Conservation (phyloP, 116 monocot species). For the Trichopus zeylanicus region DNA sequence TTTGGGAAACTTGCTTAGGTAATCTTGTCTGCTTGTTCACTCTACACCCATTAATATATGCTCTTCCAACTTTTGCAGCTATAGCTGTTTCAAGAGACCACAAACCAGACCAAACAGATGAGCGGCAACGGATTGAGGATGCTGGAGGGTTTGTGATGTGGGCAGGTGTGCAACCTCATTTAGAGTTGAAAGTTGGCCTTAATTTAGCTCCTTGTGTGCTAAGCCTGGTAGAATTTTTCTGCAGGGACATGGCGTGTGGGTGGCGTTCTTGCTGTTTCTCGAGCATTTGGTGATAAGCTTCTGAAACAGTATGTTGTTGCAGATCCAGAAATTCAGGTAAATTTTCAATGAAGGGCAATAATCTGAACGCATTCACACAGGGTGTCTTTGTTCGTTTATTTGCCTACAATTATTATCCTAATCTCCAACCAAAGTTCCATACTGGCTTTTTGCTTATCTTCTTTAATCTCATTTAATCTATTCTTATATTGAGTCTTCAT, state of each 20-base stretch:
- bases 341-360: neutral
- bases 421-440: too few relatives aligned
- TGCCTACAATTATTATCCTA: too few relatives aligned
- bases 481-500: neutral
- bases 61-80: constrained; percentile 35
- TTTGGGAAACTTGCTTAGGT: neutral
- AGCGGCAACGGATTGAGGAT: constrained; percentile 80
- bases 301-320: constrained; percentile 89
- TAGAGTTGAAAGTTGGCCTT: neutral
- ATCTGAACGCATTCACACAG: too few relatives aligned
- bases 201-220: neutral
- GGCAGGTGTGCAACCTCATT: constrained; percentile 49
- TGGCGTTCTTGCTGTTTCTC: constrained; percentile 94
- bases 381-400: too few relatives aligned
- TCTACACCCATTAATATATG: neutral
- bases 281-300: constrained; percentile 85
- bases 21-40: neutral
- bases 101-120: constrained; percentile 91
- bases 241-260: constrained; percentile 94
- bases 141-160: constrained; percentile 97
- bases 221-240: too few relatives aligned
- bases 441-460: neutral
- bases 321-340: constrained; percentile 89
- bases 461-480: neutral
- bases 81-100: constrained; percentile 91